Base-by-base conservation (phyloP, 306 rosid genomes). In the Malus fusca region DNA sequence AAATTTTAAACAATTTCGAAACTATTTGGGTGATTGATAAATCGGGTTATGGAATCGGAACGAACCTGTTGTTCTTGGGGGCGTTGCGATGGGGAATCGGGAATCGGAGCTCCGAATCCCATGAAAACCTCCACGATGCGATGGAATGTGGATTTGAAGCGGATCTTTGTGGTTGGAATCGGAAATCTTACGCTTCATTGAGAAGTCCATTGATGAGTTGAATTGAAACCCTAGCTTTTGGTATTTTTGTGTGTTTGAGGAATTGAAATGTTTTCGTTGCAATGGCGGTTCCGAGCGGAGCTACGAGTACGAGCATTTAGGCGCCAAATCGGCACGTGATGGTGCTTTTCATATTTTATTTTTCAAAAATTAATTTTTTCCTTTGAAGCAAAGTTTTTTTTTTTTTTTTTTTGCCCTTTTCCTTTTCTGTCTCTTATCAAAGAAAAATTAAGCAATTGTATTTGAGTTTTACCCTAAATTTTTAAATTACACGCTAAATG, bases 161-260 rank as follows among this genome's bases (percentile, higher is more conserved):
- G 65, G 86, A 78, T 69, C 71, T 51, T 65, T 64, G 22, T 77
- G 51, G 74, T 43, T 68, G 37, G 63, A 72, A 60, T 40, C 64
- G 75, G 68, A 74, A 61, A 6, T 72, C 51, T 81, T 81, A 66
- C 80, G 85, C 80, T 62, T 90, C 93, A 88, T 87, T 4, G 76
- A 31, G n/a, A 26, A 46, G 51, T 52, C 68, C 3, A 18, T 0
- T 31, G 21, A 51, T 35, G 51, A 19, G 44, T 6, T 30, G 1
- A 28, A n/a, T 4, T 30, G 0, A 28, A 30, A 67, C 42, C 72
- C 83, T 69, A 66, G 70, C 14, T 42, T 43, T 48, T 37, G 66
- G 15, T 21, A 7, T 66, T 71, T 48, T 9, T 12, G 70, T 63
- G 31, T 1, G 42, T 71, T 35, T 23, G 56, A 64, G 71, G 68